Conservation (phyloP, 1,139 yeast genomes). For the Trichomonascaceae sp. region DNA sequence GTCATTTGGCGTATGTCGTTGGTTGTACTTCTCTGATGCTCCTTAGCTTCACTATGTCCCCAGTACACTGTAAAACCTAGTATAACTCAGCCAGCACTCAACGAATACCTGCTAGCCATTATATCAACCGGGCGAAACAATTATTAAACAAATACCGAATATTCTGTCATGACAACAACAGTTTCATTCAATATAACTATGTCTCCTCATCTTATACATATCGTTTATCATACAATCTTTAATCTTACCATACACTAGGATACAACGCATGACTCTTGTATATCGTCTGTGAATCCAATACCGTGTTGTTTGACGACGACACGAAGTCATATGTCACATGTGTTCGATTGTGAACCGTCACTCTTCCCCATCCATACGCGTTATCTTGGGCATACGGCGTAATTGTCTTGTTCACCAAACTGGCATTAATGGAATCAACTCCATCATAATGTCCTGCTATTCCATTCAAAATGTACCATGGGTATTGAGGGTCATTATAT, state of each 20-base stretch:
- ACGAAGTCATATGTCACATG: conserved; percentile 39
- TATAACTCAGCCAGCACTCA: too few relatives aligned
- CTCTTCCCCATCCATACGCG: conserved; percentile 33
- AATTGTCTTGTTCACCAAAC: background rate
- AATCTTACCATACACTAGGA: background rate
- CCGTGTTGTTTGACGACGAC: conserved; percentile 37
- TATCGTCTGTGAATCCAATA: conserved; percentile 29
- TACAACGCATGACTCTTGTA: conserved; percentile 19
- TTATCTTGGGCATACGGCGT: conserved; percentile 8
- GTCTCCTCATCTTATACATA: too few relatives aligned
- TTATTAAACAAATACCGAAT: too few relatives aligned
- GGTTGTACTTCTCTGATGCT: too few relatives aligned
- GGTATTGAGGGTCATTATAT: conserved; percentile 26
- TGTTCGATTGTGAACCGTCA: conserved; percentile 47
- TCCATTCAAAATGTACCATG: conserved; percentile 30
- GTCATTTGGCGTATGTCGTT: too few relatives aligned
- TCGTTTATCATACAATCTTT: background rate
- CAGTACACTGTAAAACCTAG: too few relatives aligned
- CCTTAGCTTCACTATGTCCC: too few relatives aligned
- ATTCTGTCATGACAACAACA: too few relatives aligned
- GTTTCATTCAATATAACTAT: too few relatives aligned
- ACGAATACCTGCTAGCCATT: too few relatives aligned
- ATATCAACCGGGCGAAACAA: too few relatives aligned
- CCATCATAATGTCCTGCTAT: conserved; percentile 31
- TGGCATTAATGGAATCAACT: conserved; percentile 18